phyloP scores from a whole-genome alignment of 345 rosid genomes.

The Mercurialis annua region DNA sequence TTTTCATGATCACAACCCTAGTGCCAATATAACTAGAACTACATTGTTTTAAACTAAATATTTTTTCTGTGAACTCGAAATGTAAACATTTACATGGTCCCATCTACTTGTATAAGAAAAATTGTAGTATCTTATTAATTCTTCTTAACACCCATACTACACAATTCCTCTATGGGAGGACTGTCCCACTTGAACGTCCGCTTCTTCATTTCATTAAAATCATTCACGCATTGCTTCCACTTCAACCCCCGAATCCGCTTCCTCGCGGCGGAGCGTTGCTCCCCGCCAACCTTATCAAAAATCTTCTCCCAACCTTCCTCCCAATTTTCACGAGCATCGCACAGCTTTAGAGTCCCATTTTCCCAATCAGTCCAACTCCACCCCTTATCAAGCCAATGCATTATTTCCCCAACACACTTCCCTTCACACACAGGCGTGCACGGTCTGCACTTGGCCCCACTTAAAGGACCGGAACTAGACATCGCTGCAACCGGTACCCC shows the following conservation, averaged over 20 bases:
- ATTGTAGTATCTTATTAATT: too few relatives aligned
- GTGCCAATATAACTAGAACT: too few relatives aligned
- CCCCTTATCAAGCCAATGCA: slow-evolving; percentile 44
- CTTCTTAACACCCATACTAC: slow-evolving; percentile 40
- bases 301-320: slow-evolving; percentile 66
- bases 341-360: slow-evolving; percentile 54
- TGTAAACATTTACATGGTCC: too few relatives aligned
- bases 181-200: slow-evolving; percentile 55
- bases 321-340: slow-evolving; percentile 71
- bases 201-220: slow-evolving; percentile 50
- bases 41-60: too few relatives aligned
- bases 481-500: slow-evolving; percentile 85
- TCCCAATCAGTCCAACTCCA: slow-evolving; percentile 97
- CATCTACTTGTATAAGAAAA: too few relatives aligned
- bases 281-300: slow-evolving; percentile 52
- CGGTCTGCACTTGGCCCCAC: slow-evolving; percentile 96
- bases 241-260: slow-evolving; percentile 29
- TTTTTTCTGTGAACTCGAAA: too few relatives aligned
- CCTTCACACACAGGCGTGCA: slow-evolving; percentile 58
- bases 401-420: slow-evolving; percentile 47
- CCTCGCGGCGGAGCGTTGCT: slow-evolving; percentile 49
- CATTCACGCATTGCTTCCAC: slow-evolving; percentile 45
- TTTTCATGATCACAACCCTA: too few relatives aligned
- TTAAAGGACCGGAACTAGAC: slow-evolving; percentile 76
- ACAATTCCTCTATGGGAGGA: slow-evolving; percentile 62